Evolutionary conservation across 1,284 basidiomycete genomes (phyloP), one percentile per base, ranked within the genome.

Genomic region (Irpex sp.): DNA sequence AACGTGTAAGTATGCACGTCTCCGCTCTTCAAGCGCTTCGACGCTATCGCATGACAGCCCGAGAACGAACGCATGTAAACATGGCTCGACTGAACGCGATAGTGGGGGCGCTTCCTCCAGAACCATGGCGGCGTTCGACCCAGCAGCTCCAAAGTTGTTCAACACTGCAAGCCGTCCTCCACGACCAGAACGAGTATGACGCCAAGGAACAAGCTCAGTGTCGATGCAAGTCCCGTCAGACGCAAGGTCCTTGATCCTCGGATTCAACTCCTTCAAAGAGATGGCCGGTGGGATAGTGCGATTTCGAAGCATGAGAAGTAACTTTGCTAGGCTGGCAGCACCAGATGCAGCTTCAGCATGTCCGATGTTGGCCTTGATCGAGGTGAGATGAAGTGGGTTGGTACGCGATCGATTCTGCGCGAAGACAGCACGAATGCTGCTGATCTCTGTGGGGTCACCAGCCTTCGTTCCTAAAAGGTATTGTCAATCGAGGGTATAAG

Each of bases 301-400:
- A 55, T 87, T 77, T 36, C 76, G 78, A 51, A 92, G 68, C 89
- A 91, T 91, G 54, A 91, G 74, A 34, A 92, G 72, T 47, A 91
- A 75, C 67, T 92, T 92, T 15, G 85, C 88, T 3, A 92, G 79
- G 17, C 87, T 84, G 7, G 86, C 86, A 5, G 85, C 83, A 0
- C 89, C 90, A 19, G 88, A 90, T 6, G 90, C 89, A 0, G 89
- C 88, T 70, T 91, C 90, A 3, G 88, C 75, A 69, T 92, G 89
- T 0, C 90, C 89, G 37, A 91, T 83, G 69, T 89, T 91, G 11
- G 82, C 86, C 67, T 91, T 92, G 66, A 91, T 76, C 1, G 86
- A 87, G 7, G 86, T 87, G 38, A 91, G 74, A 65, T 88, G 82
- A 19, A 92, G 80, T 7, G 83, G 82, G 63, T 86, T 85, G 58